A percentile compares a stretch with the other conserved stretches of the same genome.
Evolutionary conservation across 2,329 filamentous ascomycete genomes (phyloP).

Genomic region (Myriosclerotinia curreyana): DNA sequence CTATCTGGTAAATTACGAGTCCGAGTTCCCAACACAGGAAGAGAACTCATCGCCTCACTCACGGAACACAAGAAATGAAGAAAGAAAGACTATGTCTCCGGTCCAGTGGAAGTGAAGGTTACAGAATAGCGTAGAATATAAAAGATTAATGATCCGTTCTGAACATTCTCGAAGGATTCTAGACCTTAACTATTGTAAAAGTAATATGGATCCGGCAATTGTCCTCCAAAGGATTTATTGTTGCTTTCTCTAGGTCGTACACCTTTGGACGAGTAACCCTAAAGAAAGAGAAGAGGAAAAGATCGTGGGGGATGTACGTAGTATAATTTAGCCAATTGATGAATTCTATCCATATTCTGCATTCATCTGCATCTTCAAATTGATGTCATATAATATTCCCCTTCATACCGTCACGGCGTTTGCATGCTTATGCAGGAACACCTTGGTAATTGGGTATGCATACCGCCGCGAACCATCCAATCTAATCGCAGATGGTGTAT

Average conservation of each 20-base stretch:
- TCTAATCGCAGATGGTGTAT: background rate
- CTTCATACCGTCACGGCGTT: background rate
- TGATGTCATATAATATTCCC: background rate
- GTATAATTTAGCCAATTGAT: background rate
- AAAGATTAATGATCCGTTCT: slow-evolving; percentile 10
- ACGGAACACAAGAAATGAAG: background rate
- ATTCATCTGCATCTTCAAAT: background rate
- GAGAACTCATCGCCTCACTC: background rate
- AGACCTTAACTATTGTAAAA: background rate
- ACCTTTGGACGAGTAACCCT: background rate
- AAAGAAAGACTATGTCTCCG: background rate
- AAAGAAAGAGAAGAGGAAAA: background rate
- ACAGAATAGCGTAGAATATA: background rate
- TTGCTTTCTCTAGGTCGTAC: background rate
- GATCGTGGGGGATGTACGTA: background rate
- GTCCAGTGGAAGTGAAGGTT: background rate
- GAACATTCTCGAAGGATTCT: slow-evolving; percentile 13
- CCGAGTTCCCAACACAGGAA: background rate
- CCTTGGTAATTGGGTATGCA: background rate
- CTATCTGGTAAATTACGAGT: background rate
- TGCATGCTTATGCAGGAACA: slow-evolving; percentile 13
- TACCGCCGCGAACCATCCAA: background rate
- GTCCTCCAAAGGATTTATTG: background rate
- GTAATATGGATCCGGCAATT: slow-evolving; percentile 6
- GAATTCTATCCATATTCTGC: background rate